Conservation (phyloP, 257 asterid genomes). For the Fraxinus quadrangulata region DNA sequence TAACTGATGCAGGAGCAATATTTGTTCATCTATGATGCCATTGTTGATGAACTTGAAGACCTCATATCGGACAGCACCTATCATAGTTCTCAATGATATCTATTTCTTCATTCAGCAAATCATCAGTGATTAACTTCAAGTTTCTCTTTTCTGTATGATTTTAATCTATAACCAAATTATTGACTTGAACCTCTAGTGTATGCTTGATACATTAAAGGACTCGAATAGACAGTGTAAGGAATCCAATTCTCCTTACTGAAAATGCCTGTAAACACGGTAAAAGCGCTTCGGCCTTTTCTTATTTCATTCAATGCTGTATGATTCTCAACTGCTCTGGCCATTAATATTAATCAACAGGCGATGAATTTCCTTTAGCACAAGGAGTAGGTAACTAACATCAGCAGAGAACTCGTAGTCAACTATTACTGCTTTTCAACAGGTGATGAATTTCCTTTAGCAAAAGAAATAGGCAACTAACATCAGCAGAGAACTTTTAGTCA, state of each 20-base stretch:
- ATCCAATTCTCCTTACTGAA: background rate
- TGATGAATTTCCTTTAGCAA: background rate
- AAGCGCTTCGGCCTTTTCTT: background rate
- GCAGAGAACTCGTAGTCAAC: background rate
- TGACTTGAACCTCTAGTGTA: background rate
- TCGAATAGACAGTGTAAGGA: background rate
- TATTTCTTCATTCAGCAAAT: conserved; percentile 7
- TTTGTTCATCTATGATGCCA: conserved; percentile 60
- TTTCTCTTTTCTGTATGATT: background rate
- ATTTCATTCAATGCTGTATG: background rate
- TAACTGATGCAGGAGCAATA: conserved; percentile 63
- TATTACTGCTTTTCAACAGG: background rate
- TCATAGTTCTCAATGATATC: conserved; percentile 33
- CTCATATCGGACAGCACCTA: conserved; percentile 41
- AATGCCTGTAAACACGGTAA: background rate
- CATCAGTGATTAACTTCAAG: conserved; percentile 6
- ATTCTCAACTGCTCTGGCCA: conserved; percentile 3
- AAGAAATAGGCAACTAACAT: background rate
- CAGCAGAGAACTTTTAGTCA: background rate
- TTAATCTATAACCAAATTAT: background rate
- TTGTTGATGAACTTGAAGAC: conserved; percentile 63
- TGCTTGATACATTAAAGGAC: background rate
- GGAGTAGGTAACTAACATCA: background rate
- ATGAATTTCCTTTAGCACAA: background rate
- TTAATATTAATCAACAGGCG: background rate